Percentiles rank a stretch among this genome's conserved stretches.
Conservation (phyloP, 2,329 filamentous ascomycete genomes). For the Monilinia laxa region DNA sequence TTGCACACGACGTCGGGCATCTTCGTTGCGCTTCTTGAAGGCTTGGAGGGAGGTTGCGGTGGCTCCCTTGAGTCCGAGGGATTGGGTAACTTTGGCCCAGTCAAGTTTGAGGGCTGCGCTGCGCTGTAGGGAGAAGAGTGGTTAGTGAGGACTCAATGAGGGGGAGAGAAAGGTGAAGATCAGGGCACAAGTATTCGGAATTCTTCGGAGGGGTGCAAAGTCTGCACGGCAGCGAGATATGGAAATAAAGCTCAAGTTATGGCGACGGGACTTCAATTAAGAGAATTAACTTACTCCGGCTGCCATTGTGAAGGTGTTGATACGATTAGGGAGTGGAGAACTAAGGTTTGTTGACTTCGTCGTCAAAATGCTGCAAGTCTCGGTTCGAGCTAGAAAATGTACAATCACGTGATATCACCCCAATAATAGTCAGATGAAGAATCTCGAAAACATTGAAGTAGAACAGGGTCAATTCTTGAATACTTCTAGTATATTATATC, state of each 20-base stretch:
- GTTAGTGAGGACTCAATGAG: constrained; percentile 25
- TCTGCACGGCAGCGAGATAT: neutral
- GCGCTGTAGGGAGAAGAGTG: constrained; percentile 58
- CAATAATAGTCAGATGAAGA: constrained; percentile 8
- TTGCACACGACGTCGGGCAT: constrained; percentile 91
- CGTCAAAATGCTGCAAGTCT: constrained; percentile 31
- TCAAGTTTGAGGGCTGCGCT: constrained; percentile 99
- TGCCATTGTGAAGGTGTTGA: constrained; percentile 58
- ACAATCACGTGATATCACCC: constrained; percentile 29
- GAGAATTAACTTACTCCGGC: constrained; percentile 58
- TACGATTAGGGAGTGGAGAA: constrained; percentile 51
- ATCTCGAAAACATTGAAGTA: no score
- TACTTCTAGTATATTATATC: neutral
- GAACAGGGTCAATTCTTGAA: neutral
- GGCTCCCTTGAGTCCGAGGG: constrained; percentile 93
- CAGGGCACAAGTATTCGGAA: constrained; percentile 10
- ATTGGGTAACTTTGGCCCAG: constrained; percentile 92
- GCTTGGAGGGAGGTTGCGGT: constrained; percentile 87
- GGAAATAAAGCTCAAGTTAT: neutral
- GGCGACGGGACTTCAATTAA: constrained; percentile 30
- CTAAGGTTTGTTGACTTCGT: constrained; percentile 43
- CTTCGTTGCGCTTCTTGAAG: constrained; percentile 99
- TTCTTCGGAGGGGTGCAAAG: constrained; percentile 25
- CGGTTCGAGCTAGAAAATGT: constrained; percentile 20
- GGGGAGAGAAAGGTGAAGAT: neutral